Conservation (phyloP, 352 stramenopile species). For the Pythium guiyangense region DNA sequence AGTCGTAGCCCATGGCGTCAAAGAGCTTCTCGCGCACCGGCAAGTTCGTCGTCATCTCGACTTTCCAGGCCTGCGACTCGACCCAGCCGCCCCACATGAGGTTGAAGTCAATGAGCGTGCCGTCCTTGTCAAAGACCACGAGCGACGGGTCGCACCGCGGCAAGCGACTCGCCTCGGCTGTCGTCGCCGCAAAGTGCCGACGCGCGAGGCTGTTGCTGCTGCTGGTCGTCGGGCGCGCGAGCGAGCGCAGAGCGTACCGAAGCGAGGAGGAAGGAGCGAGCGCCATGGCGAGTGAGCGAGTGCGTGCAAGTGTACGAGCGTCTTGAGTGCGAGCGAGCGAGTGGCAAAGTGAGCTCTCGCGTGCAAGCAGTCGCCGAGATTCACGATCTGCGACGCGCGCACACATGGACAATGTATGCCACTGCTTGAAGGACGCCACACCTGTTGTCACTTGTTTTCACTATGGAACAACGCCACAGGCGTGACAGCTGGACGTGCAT, state of each 20-base stretch:
- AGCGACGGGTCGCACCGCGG: slow-evolving; percentile 56
- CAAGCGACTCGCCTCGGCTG: slow-evolving; percentile 1
- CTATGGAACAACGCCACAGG: no score
- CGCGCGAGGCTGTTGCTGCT: slow-evolving; percentile 7
- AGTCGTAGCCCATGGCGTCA: slow-evolving; percentile 85
- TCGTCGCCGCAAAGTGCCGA: slow-evolving; percentile 1
- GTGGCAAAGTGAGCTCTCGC: no score
- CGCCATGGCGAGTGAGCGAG: background rate
- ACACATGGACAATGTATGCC: no score
- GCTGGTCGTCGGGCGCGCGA: background rate
- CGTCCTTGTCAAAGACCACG: slow-evolving; percentile 89
- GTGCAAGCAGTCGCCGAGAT: no score
- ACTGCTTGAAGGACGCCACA: no score
- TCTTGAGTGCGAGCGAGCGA: no score
- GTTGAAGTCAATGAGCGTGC: slow-evolving; percentile 89
- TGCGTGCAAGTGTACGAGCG: no score
- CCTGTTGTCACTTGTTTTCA: no score
- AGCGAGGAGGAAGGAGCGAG: slow-evolving; percentile 9
- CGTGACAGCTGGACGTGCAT: no score
- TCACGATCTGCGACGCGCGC: no score
- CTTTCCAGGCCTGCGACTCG: slow-evolving; percentile 77
- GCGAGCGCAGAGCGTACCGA: background rate
- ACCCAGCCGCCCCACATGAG: slow-evolving; percentile 88
- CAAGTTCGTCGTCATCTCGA: slow-evolving; percentile 79
- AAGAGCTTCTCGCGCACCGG: slow-evolving; percentile 84